phyloP scores from a whole-genome alignment of 331 rosid species.

The Malus hybrid region DNA sequence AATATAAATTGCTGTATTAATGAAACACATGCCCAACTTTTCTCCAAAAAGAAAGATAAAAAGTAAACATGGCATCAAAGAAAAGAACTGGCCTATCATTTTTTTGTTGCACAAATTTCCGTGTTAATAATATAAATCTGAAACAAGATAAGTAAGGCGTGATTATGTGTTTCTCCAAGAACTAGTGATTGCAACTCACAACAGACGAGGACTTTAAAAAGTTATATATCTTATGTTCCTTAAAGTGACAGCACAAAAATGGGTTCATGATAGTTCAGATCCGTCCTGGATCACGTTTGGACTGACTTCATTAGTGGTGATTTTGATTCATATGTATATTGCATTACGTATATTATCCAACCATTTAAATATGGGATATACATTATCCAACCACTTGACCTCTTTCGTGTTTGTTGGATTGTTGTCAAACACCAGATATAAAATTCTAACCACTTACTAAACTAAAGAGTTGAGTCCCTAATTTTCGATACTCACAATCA shows the following conservation, averaged over 20 bases:
- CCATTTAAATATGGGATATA: neutral
- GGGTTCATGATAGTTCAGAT: slow-evolving; percentile 2
- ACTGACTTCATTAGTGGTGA: neutral
- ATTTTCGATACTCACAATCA: too few species aligned
- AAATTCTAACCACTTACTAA: neutral
- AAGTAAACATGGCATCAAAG: neutral
- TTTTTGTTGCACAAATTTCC: neutral
- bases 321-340: neutral
- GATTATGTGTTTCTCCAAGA: too few species aligned
- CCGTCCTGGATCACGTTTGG: slow-evolving; percentile 5
- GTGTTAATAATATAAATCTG: too few species aligned
- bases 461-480: too few species aligned
- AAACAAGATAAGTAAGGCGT: too few species aligned
- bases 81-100: neutral
- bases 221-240: neutral
- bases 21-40: too few species aligned
- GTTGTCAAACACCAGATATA: neutral
- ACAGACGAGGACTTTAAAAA: neutral
- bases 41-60: neutral
- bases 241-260: slow-evolving; percentile 5
- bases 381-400: neutral
- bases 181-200: neutral
- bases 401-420: neutral
- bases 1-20: too few species aligned
- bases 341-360: neutral